Evolutionary conservation across 2,329 filamentous ascomycete species (phyloP).

Genomic region (Neophaeococcomyces mojaviensis): DNA sequence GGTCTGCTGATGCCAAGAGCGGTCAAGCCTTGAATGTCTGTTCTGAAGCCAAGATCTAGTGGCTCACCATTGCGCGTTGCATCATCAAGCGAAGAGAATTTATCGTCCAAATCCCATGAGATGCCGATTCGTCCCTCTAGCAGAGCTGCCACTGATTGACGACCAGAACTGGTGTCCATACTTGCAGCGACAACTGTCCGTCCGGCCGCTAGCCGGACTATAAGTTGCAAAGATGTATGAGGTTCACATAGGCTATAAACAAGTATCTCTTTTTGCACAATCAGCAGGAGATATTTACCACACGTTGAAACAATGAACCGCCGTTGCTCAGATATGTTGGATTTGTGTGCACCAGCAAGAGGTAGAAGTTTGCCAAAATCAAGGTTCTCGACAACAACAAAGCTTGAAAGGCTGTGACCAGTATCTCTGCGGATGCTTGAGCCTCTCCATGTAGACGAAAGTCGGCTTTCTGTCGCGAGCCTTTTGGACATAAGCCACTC

Average conservation of each 20-base stretch:
- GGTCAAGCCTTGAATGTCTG: constrained; percentile 11
- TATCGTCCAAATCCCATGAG: constrained; percentile 43
- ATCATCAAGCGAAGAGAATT: constrained; percentile 18
- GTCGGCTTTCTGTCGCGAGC: constrained; percentile 44
- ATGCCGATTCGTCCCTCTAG: constrained; percentile 55
- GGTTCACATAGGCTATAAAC: constrained; percentile 43
- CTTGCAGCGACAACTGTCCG: constrained; percentile 51
- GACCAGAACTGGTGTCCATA: constrained; percentile 54
- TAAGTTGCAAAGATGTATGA: constrained; percentile 32
- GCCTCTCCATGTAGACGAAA: constrained; percentile 35
- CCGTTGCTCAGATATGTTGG: constrained; percentile 18
- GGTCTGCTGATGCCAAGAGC: background rate
- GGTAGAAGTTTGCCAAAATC: constrained; percentile 20
- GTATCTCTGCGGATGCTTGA: constrained; percentile 20
- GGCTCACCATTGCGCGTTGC: constrained; percentile 15
- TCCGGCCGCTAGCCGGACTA: constrained; percentile 51
- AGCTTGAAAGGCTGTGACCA: constrained; percentile 10
- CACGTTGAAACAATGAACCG: constrained; percentile 51
- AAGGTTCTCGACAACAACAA: constrained; percentile 11
- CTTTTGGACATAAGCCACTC: constrained; percentile 40
- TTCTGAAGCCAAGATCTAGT: constrained; percentile 16
- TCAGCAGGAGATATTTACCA: constrained; percentile 50
- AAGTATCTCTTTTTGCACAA: constrained; percentile 47
- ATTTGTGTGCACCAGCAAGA: constrained; percentile 14
- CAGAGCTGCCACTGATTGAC: constrained; percentile 51